Percentiles rank a stretch among this genome's conserved stretches.
These are phyloP conservation scores for Ambrosiella cleistominuta DNA, from an alignment of 2,329 filamentous ascomycete species.

Conservation along the genomic window DNA sequence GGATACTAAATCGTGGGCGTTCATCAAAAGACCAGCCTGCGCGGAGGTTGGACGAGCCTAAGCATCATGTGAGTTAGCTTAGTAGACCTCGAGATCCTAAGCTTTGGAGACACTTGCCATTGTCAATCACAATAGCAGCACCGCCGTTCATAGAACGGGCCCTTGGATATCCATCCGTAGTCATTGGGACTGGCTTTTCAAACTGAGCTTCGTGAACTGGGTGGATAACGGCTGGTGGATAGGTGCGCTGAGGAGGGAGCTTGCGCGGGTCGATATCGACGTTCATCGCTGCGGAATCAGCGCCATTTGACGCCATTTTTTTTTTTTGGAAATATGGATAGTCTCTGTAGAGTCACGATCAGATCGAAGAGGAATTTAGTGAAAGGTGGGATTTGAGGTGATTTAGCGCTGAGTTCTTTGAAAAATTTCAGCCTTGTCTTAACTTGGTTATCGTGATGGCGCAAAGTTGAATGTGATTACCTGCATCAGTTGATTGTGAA, in stretches of 20 bases:
- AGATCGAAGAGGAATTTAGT: background rate
- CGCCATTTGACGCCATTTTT: constrained; percentile 36
- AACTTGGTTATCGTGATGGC: constrained; percentile 7
- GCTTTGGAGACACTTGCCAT: constrained; percentile 42
- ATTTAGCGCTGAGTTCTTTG: background rate
- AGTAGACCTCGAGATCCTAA: background rate
- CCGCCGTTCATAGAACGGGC: constrained; percentile 39
- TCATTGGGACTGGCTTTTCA: constrained; percentile 34
- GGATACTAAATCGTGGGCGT: constrained; percentile 59
- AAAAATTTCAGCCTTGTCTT: constrained; percentile 12
- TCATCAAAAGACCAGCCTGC: constrained; percentile 92
- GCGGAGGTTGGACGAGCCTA: constrained; percentile 74
- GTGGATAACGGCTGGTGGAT: constrained; percentile 38
- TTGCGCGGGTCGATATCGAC: constrained; percentile 23
- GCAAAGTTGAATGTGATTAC: constrained; percentile 5
- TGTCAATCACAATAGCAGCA: constrained; percentile 90
- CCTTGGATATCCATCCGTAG: constrained; percentile 51
- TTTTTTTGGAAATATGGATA: constrained; percentile 13
- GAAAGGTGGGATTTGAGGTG: background rate
- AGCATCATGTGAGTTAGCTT: constrained; percentile 13
- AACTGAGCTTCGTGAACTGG: constrained; percentile 45
- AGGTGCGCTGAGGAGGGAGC: constrained; percentile 27
- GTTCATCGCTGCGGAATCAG: constrained; percentile 21
- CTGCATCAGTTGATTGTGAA: background rate
- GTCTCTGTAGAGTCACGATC: background rate